A percentile compares a stretch with the other conserved stretches of the same genome.
Evolutionary conservation across 2,329 filamentous ascomycete genomes (phyloP).

Genomic region (Alternaria triticina): DNA sequence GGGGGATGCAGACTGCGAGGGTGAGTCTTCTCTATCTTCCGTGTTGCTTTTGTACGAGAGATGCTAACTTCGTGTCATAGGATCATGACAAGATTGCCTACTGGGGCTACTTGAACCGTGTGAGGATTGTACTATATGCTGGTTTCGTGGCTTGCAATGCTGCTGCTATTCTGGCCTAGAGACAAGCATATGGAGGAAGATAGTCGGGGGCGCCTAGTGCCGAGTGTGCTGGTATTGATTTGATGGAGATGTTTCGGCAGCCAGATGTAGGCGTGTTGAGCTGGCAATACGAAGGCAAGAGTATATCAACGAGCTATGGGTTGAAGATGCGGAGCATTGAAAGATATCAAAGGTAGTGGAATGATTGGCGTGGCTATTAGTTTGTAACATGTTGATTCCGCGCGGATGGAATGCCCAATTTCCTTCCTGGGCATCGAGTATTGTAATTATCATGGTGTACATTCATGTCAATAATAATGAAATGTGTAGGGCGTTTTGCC

Average conservation of each 20-base stretch:
- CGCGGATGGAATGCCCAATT: neutral
- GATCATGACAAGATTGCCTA: slow-evolving; percentile 2
- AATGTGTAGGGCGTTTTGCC: neutral
- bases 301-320: neutral
- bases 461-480: neutral
- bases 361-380: neutral
- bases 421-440: neutral
- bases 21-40: neutral
- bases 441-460: neutral
- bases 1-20: slow-evolving; percentile 2
- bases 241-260: neutral
- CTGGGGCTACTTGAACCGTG: slow-evolving; percentile 2
- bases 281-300: too few species aligned
- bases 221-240: neutral
- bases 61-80: neutral
- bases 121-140: neutral
- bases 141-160: neutral
- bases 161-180: neutral
- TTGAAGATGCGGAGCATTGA: neutral
- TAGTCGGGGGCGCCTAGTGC: neutral
- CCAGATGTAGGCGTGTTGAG: neutral
- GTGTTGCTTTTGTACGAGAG: neutral
- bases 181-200: neutral
- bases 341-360: neutral
- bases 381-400: neutral